A percentile compares a stretch with the other conserved stretches of the same genome.
Conservation (phyloP, 1,139 yeast species). For the Taphrina pruni region DNA sequence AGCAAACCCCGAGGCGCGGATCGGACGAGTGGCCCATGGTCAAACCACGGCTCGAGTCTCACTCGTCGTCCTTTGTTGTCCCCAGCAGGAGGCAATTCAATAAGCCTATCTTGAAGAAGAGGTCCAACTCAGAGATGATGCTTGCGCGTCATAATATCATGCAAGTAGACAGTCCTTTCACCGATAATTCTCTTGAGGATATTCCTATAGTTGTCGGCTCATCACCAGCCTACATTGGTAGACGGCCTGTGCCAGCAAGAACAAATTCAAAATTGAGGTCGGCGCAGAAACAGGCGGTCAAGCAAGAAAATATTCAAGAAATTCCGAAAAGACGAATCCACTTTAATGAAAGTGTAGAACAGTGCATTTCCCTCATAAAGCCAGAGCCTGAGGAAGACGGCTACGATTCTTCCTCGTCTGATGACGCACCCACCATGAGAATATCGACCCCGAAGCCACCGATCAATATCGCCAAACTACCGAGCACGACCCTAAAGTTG, state of each 20-base stretch:
- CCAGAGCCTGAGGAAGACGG: slow-evolving; percentile 40
- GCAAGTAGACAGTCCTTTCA: slow-evolving; percentile 8
- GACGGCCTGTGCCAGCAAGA: slow-evolving; percentile 11
- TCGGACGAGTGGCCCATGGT: slow-evolving; percentile 29
- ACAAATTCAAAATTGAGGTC: slow-evolving; percentile 36
- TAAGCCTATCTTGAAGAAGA: slow-evolving; percentile 79
- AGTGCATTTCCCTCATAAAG: slow-evolving; percentile 60
- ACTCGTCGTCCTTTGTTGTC: slow-evolving; percentile 48
- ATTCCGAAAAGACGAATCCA: slow-evolving; percentile 67
- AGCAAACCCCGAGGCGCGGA: neutral
- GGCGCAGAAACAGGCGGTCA: slow-evolving; percentile 43
- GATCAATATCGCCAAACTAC: slow-evolving; percentile 37
- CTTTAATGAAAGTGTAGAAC: slow-evolving; percentile 90
- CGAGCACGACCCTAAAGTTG: slow-evolving; percentile 38
- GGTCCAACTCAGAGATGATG: slow-evolving; percentile 78
- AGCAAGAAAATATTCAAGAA: slow-evolving; percentile 50
- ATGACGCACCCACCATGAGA: slow-evolving; percentile 40
- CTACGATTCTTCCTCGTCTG: slow-evolving; percentile 29
- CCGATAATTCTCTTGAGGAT: slow-evolving; percentile 5
- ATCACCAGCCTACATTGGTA: neutral
- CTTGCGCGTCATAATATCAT: slow-evolving; percentile 49
- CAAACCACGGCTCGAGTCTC: slow-evolving; percentile 38
- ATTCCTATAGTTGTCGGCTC: neutral
- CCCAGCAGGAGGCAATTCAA: slow-evolving; percentile 44
- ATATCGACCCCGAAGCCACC: slow-evolving; percentile 38